A percentile compares a stretch with the other conserved stretches of the same genome.
Evolutionary conservation across 2,329 filamentous ascomycete genomes (phyloP).

Genomic region (Cytospora schulzeri): DNA sequence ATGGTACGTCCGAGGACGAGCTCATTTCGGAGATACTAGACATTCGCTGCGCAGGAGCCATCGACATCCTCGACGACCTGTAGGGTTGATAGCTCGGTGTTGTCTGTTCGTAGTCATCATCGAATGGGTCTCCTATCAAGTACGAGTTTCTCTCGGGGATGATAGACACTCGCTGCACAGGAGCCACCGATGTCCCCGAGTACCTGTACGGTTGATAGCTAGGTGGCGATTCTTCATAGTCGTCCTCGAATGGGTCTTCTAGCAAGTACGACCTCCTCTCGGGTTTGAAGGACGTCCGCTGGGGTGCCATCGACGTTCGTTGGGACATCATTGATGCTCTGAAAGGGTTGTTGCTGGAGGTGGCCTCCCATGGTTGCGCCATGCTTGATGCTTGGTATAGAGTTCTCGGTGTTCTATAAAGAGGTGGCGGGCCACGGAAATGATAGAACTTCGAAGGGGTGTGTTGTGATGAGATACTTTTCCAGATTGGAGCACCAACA

Average conservation of each 20-base stretch:
- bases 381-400: background rate
- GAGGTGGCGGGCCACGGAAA: too few relatives aligned
- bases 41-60: background rate
- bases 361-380: background rate
- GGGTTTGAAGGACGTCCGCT: background rate
- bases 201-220: background rate
- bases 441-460: too few relatives aligned
- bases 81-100: background rate
- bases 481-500: too few relatives aligned
- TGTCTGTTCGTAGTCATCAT: too few relatives aligned
- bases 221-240: background rate
- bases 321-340: background rate
- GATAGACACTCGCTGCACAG: background rate
- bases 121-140: background rate
- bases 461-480: too few relatives aligned
- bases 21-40: background rate
- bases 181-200: background rate
- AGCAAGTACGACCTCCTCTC: background rate
- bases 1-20: background rate
- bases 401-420: too few relatives aligned
- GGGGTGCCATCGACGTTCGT: background rate
- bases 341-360: background rate
- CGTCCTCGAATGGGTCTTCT: too few relatives aligned
- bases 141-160: background rate
- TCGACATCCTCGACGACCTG: background rate